phyloP scores from a whole-genome alignment of 352 stramenopile genomes.

The Stephanocyclus meneghinianus region DNA sequence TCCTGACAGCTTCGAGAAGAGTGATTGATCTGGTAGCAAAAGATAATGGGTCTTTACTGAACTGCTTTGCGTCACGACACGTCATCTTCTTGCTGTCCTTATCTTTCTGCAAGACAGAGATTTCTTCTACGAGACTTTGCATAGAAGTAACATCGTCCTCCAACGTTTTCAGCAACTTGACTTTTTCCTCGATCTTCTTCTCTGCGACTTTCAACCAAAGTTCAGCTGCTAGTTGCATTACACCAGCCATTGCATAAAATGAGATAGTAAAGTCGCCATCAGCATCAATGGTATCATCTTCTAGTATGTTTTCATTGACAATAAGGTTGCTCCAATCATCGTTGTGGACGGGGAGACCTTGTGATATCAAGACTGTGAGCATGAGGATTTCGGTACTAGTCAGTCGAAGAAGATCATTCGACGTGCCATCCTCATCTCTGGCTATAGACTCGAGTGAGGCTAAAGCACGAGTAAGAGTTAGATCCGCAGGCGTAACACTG shows the following conservation, averaged over 20 bases:
- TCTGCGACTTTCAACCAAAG: constrained; percentile 48
- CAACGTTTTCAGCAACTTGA: constrained; percentile 10
- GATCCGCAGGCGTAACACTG: constrained; percentile 46
- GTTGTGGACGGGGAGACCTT: constrained; percentile 63
- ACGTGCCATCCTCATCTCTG: constrained; percentile 45
- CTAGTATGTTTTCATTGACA: constrained; percentile 6
- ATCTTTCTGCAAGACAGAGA: constrained; percentile 51
- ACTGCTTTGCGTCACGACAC: constrained; percentile 35
- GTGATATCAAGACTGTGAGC: constrained; percentile 56
- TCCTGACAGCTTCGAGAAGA: constrained; percentile 72
- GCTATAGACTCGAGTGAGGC: constrained; percentile 22
- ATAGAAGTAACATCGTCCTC: constrained; percentile 22
- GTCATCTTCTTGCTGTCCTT: constrained; percentile 47
- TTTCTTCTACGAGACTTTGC: constrained; percentile 27
- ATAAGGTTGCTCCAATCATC: constrained; percentile 58
- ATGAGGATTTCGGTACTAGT: constrained; percentile 67
- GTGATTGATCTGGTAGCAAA: constrained; percentile 71
- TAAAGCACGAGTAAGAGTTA: constrained; percentile 47
- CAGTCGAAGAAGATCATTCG: constrained; percentile 43
- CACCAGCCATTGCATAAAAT: constrained; percentile 47
- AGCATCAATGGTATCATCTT: constrained; percentile 23
- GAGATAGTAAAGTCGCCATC: constrained; percentile 50
- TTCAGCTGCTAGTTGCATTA: constrained; percentile 49
- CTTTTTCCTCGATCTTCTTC: constrained; percentile 47
- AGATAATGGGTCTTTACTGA: constrained; percentile 40